These are phyloP conservation scores for Letharia columbiana DNA, from an alignment of 495 filamentous ascomycete species.

Conservation along the genomic window DNA sequence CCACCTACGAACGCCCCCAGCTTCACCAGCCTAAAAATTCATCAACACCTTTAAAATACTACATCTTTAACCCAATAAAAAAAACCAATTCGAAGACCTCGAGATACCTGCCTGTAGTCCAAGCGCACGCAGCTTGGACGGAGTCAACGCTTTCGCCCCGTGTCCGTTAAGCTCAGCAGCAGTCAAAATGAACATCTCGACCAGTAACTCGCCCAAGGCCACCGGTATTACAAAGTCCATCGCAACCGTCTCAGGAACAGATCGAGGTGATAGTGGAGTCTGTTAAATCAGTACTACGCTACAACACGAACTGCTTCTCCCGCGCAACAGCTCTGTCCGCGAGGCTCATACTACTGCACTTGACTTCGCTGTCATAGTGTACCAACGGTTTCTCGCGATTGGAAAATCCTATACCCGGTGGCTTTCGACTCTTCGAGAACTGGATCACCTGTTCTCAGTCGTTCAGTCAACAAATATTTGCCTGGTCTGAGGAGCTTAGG, in stretches of 20 bases:
- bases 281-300: conserved; percentile 17
- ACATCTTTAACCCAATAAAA: conserved; percentile 3
- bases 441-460: conserved; percentile 7
- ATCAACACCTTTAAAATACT: background rate
- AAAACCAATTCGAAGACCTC: background rate
- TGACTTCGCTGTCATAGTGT: conserved; percentile 19
- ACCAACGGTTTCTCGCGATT: conserved; percentile 25
- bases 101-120: conserved; percentile 6
- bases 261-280: conserved; percentile 12
- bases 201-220: conserved; percentile 13
- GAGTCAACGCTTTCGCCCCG: conserved; percentile 11
- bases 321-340: conserved; percentile 16
- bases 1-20: conserved; percentile 12
- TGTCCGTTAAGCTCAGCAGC: conserved; percentile 16
- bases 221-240: conserved; percentile 25
- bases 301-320: conserved; percentile 12
- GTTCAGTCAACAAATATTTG: conserved; percentile 13
- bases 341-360: conserved; percentile 16
- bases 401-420: conserved; percentile 24
- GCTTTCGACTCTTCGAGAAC: conserved; percentile 11
- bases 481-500: conserved; percentile 11
- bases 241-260: conserved; percentile 19
- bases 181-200: conserved; percentile 22
- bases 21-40: conserved; percentile 7
- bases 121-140: conserved; percentile 11